Evolutionary conservation across 1,139 yeast species (phyloP).

Genomic region (Nematodospora anomalae): DNA sequence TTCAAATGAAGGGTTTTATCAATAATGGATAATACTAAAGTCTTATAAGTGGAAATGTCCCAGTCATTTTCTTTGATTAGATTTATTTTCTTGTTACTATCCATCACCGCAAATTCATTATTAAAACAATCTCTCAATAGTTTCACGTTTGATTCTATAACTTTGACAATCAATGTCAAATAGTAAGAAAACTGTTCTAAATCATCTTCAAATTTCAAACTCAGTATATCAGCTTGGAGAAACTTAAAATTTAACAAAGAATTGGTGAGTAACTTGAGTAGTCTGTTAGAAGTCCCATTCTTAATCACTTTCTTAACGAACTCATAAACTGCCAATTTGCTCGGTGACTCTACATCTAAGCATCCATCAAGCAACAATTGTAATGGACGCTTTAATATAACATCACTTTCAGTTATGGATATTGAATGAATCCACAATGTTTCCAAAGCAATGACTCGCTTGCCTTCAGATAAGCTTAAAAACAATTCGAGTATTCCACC

Average conservation of each 20-base stretch:
- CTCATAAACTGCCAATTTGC: conserved; percentile 47
- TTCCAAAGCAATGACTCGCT: conserved; percentile 50
- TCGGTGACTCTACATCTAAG: conserved; percentile 38
- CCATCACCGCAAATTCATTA: conserved; percentile 57
- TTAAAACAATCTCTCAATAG: conserved; percentile 47
- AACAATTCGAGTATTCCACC: conserved; percentile 58
- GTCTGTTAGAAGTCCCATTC: conserved; percentile 57
- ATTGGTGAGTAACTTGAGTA: conserved; percentile 56
- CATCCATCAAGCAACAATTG: conserved; percentile 68
- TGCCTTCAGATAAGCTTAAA: conserved; percentile 32
- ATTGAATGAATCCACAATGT: conserved; percentile 62
- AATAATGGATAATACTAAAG: conserved; percentile 49
- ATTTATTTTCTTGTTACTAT: conserved; percentile 38
- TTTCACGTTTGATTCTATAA: conserved; percentile 47
- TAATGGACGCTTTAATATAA: conserved; percentile 62
- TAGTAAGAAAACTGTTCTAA: conserved; percentile 59
- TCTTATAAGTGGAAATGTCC: conserved; percentile 65
- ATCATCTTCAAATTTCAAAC: conserved; percentile 45
- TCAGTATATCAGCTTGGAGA: conserved; percentile 19
- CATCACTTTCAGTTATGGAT: conserved; percentile 40
- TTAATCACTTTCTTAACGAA: conserved; percentile 57
- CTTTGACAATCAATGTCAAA: conserved; percentile 49
- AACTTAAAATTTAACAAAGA: conserved; percentile 48
- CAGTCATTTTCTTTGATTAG: conserved; percentile 41
- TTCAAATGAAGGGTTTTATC: conserved; percentile 40